Evolutionary conservation across 2,329 filamentous ascomycete genomes (phyloP), one percentile per base, ranked within the genome.

Genomic region (Cordyceps militaris): DNA sequence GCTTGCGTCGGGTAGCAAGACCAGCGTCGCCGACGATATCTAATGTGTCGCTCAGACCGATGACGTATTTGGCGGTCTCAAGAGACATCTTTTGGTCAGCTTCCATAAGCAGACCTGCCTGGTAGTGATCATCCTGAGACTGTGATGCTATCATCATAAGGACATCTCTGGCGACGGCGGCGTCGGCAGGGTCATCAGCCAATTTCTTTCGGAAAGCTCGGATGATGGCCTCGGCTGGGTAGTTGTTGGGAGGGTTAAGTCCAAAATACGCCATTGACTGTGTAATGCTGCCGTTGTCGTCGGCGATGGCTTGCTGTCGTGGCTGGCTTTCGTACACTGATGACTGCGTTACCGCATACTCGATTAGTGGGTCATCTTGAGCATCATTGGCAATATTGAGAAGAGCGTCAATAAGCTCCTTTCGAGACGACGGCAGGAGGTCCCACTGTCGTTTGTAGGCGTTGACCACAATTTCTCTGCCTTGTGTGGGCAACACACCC

Each of bases 391-490:
- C 72, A 48, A 74, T 64, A 3, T 58, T 64, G 61, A 69, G 64
- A 5, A 74, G 63, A 6, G 64, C 64, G 2, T 72, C 69, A 16
- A 74, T 67, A 23, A 74, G 54, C 7, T 64, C 62, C 30, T 63
- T 65, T 19, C 69, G 61, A 24, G 65, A 66, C 11, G 49, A 66
- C 2, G 71, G 70, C 6, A 69, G 10, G 9, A 73, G 61, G 4
- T 73, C 69, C 72, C 72, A 74, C 51, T 74, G 72, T n/a, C 71
- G 65, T 42, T 68, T 71, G 59, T 74, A 74, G n/a, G 72, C 71
- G 61, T 70, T 73, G 50, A 67, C 71, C 11, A 74, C 61, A 14
- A 71, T 65, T 53, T 73, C 71, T 23, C 67, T 66, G 2, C 63
- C 32, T 51, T 73, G 70, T 9, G 68, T 66, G 1, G 73, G 73